Evolutionary conservation across 2,329 filamentous ascomycete species (phyloP).

Genomic region (Epichloe hybrida): DNA sequence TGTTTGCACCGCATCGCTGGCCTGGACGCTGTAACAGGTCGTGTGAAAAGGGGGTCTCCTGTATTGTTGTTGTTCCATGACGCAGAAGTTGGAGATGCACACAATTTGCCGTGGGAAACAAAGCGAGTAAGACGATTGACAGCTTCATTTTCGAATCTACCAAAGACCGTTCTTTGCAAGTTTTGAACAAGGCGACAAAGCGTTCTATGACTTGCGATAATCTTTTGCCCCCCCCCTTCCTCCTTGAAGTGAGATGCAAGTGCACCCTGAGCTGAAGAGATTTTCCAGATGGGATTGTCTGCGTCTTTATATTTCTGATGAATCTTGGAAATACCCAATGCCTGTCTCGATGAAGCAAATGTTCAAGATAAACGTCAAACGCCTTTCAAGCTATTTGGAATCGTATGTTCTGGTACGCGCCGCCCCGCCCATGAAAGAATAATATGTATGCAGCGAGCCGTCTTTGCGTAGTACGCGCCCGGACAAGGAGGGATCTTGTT

Average conservation of each 20-base stretch:
- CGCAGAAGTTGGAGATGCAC: not conserved
- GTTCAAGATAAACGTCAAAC: not conserved
- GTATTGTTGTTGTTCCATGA: not conserved
- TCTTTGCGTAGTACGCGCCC: not conserved
- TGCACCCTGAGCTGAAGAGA: not conserved
- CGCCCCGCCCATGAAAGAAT: not conserved
- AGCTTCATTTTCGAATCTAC: not conserved
- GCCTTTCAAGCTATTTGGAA: not conserved
- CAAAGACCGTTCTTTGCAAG: not conserved
- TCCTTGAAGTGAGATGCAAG: not conserved
- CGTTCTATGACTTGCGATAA: not conserved
- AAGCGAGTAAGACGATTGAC: not conserved
- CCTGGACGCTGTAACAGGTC: not conserved
- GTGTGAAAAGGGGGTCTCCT: not conserved
- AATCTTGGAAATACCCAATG: not conserved
- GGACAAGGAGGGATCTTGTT: not conserved
- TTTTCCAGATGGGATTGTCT: not conserved
- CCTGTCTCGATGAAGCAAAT: not conserved
- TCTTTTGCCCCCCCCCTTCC: not conserved
- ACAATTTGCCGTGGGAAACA: not conserved
- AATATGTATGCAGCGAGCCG: conserved; percentile 1
- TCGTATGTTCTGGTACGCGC: not conserved
- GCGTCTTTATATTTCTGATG: not conserved
- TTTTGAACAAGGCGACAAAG: not conserved
- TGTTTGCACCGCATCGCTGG: not conserved